Evolutionary conservation across 495 filamentous ascomycete species (phyloP), one percentile per base, ranked within the genome.

Genomic region (Aspergillus avenaceus): DNA sequence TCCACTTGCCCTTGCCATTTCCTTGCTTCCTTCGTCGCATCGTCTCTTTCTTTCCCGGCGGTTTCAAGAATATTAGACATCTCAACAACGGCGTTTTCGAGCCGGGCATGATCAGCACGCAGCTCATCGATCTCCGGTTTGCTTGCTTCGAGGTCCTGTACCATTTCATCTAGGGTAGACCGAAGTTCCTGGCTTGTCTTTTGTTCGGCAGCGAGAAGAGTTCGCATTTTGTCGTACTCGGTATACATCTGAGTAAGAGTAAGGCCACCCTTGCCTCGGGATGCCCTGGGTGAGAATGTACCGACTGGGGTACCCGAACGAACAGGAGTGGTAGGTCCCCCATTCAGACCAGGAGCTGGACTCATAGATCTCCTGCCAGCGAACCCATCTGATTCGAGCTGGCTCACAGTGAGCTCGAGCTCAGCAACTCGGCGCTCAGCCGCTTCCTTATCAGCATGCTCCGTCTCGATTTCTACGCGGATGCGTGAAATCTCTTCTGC

Each of bases 401-500:
- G 79, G 54, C 86, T 85, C 14, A 92, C 55, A 28, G 87, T 75
- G 7, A 79, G 67, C 68, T 96, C 90, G 8, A 97, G 79, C 53
- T 95, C 87, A 11, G 79, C 77, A 47, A 88, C 70, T 53, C 82
- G 81, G 41, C 76, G 74, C 64, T 95, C 87, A 1, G 84, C 80
- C 36, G 80, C 78, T 38, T 84, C 76, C 48, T 84, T 85, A 48
- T 89, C 86, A 11, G 78, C 65, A 53, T 85, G 85, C 54, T 93
- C 90, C 0, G 87, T 86, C 58, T 96, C 90, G 14, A 88, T 70
- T 63, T 93, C 90, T 34, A 90, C 84, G 41, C 84, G 83, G 23
- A 92, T 70, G 38, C 82, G 78, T 11, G 88, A 86, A 44, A 97
- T 77, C 57, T 95, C 88, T 27, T 87, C 84, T 16, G 88, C 86